Conservation (phyloP, 2,329 filamentous ascomycete species). For the Fusarium annulatum region DNA sequence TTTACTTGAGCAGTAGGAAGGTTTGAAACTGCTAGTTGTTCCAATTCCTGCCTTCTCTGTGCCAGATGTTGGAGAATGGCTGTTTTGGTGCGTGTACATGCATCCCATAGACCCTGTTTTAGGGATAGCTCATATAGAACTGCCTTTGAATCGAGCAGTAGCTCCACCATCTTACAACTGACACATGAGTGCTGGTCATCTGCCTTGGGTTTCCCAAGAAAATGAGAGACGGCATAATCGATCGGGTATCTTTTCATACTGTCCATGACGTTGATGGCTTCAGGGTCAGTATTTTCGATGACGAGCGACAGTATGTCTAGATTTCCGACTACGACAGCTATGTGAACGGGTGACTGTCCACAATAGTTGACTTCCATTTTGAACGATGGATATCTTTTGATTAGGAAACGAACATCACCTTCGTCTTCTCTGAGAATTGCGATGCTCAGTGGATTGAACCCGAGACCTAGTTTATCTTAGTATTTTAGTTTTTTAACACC, state of each 20-base stretch:
- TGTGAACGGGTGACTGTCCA: background rate
- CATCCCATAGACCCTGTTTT: accelerated
- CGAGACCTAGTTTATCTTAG: background rate
- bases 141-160: background rate
- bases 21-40: background rate
- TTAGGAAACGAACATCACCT: accelerated
- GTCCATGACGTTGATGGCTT: background rate
- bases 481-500: background rate
- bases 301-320: background rate
- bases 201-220: background rate
- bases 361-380: accelerated
- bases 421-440: accelerated
- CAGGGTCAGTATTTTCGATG: accelerated
- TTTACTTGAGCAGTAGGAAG: background rate
- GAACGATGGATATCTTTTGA: accelerated
- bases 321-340: background rate
- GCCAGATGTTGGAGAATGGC: background rate
- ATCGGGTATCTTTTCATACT: background rate
- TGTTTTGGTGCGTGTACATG: accelerated
- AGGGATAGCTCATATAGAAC: background rate
- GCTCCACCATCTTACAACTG: background rate
- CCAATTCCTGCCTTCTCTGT: accelerated
- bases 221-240: background rate
- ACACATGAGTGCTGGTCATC: background rate
- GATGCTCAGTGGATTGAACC: accelerated